These are phyloP conservation scores for Triticum turgidum DNA, from an alignment of 176 grass and related monocot species.

Conservation along the genomic window DNA sequence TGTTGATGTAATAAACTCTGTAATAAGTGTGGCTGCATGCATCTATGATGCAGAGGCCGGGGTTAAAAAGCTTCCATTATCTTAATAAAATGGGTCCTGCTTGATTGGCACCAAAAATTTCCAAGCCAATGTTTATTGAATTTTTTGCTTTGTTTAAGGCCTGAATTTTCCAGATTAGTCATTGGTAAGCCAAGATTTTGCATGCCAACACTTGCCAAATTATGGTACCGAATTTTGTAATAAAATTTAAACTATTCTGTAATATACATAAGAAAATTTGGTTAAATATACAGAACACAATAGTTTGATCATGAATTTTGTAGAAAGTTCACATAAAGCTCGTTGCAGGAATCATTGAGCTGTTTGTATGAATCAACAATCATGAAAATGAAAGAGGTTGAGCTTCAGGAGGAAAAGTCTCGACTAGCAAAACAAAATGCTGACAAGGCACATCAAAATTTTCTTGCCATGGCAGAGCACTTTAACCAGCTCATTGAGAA, in stretches of 20 bases:
- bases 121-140: neutral
- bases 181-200: neutral
- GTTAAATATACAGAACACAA: neutral
- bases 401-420: slow-evolving; percentile 54
- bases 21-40: neutral
- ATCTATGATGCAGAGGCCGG: neutral
- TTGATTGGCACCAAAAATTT: neutral
- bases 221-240: neutral
- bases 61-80: neutral
- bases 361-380: slow-evolving; percentile 49
- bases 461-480: slow-evolving; percentile 35
- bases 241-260: neutral
- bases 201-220: neutral
- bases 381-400: slow-evolving; percentile 54
- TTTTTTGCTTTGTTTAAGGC: neutral
- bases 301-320: neutral
- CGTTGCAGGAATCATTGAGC: slow-evolving; percentile 46
- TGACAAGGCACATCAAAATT: slow-evolving; percentile 40
- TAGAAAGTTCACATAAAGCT: slow-evolving; percentile 8
- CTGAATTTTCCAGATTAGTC: neutral
- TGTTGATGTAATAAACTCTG: neutral
- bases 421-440: slow-evolving; percentile 48
- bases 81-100: neutral
- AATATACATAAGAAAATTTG: neutral
- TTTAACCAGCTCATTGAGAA: slow-evolving; percentile 40